phyloP scores from a whole-genome alignment of 73 alveolate species.

The Paramecium tetraurelia region DNA sequence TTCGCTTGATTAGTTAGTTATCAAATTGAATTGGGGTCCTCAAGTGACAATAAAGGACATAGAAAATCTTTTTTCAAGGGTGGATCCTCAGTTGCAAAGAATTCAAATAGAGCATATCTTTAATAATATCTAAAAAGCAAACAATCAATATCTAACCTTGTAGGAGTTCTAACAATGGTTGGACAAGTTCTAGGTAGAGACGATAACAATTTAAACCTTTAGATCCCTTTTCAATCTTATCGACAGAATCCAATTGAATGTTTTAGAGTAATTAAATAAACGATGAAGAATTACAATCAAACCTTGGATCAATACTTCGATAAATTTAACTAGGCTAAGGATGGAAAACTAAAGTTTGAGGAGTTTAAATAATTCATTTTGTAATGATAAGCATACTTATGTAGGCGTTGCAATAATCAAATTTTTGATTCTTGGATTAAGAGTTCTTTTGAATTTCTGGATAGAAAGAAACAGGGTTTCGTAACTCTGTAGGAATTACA shows the following conservation, averaged over 20 bases:
- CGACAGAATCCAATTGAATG: background rate
- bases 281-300: background rate
- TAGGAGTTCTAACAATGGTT: background rate
- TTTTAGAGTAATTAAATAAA: background rate
- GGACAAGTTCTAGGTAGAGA: background rate
- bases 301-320: background rate
- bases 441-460: background rate
- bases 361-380: background rate
- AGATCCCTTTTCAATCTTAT: background rate
- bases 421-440: background rate
- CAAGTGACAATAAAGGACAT: background rate
- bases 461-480: background rate
- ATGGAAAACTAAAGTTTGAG: background rate
- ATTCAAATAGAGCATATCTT: background rate
- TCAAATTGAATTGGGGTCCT: background rate
- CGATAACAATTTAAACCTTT: background rate
- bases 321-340: background rate
- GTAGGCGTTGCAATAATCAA: background rate
- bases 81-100: background rate
- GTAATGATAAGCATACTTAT: background rate
- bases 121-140: background rate
- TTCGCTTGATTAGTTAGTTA: background rate
- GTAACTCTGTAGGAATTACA: background rate
- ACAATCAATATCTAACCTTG: background rate
- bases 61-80: background rate